phyloP scores from a whole-genome alignment of 2,329 filamentous ascomycete genomes.

The Boeremia exigua region DNA sequence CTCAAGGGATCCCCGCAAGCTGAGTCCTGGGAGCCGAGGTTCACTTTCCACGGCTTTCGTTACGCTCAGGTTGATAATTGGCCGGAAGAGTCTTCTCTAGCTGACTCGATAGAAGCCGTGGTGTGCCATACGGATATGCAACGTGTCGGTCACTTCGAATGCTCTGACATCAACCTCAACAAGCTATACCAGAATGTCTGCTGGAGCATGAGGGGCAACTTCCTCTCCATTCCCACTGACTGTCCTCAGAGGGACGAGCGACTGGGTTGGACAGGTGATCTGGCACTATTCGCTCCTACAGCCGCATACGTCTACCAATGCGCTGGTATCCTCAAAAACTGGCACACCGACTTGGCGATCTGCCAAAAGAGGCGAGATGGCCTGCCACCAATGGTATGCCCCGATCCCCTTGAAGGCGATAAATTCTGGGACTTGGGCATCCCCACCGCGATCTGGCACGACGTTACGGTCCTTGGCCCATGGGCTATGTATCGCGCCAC shows the following conservation, averaged over 20 bases:
- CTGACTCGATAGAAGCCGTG: conserved; percentile 2
- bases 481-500: background rate
- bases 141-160: background rate
- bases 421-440: background rate
- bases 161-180: conserved; percentile 41
- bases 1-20: background rate
- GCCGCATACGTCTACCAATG: conserved; percentile 41
- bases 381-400: conserved; percentile 1
- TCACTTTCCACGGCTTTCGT: conserved; percentile 6
- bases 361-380: background rate
- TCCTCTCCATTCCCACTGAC: conserved; percentile 46
- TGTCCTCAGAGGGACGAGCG: conserved; percentile 63
- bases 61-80: conserved; percentile 6
- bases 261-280: conserved; percentile 61
- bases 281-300: conserved; percentile 57
- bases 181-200: conserved; percentile 60
- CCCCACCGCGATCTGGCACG: conserved; percentile 5
- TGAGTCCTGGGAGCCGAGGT: conserved; percentile 3
- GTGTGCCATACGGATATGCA: conserved; percentile 6
- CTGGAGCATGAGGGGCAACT: conserved; percentile 66
- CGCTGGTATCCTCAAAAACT: background rate
- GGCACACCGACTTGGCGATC: background rate
- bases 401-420: background rate
- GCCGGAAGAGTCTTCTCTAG: background rate
- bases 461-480: background rate